Conservation (phyloP, 768 basidiomycete genomes). For the Nevesoporus exiguus region DNA sequence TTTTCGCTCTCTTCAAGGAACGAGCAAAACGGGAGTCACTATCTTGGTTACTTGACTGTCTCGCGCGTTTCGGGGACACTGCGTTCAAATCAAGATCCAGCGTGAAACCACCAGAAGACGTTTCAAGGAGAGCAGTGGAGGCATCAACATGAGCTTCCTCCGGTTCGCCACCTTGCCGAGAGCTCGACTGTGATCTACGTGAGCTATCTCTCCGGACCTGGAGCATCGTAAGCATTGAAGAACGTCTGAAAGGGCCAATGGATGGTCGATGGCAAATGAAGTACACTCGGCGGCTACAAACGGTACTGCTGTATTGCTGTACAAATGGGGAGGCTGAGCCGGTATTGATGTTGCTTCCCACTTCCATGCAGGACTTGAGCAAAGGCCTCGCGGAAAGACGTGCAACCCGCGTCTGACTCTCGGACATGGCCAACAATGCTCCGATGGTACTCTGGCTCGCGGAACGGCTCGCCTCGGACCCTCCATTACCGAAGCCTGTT, state of each 20-base stretch:
- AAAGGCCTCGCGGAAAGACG: not conserved
- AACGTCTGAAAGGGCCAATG: not conserved
- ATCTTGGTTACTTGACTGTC: conserved; percentile 5
- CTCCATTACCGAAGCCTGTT: conserved; percentile 16
- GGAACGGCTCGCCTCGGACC: conserved; percentile 22
- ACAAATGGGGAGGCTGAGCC: conserved; percentile 9
- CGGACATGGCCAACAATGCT: conserved; percentile 57
- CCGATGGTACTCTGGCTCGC: conserved; percentile 29
- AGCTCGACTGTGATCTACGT: not conserved
- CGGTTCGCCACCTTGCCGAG: conserved; percentile 13
- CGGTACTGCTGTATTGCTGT: not conserved
- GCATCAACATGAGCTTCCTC: conserved; percentile 27
- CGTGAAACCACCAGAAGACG: conserved; percentile 9
- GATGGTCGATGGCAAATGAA: too few relatives aligned
- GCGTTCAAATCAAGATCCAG: conserved; percentile 10
- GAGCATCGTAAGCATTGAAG: conserved; percentile 26
- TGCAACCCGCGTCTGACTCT: conserved; percentile 2
- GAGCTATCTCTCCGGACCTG: conserved; percentile 23
- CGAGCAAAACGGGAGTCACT: not conserved
- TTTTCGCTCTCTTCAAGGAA: conserved; percentile 13
- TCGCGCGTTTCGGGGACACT: conserved; percentile 11
- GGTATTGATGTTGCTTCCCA: not conserved
- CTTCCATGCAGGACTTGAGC: conserved; percentile 12
- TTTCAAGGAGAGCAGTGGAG: conserved; percentile 21
- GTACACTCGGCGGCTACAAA: too few relatives aligned